Conservation (phyloP, 148 eudicot genomes). For the Vaccinium macrocarpon region DNA sequence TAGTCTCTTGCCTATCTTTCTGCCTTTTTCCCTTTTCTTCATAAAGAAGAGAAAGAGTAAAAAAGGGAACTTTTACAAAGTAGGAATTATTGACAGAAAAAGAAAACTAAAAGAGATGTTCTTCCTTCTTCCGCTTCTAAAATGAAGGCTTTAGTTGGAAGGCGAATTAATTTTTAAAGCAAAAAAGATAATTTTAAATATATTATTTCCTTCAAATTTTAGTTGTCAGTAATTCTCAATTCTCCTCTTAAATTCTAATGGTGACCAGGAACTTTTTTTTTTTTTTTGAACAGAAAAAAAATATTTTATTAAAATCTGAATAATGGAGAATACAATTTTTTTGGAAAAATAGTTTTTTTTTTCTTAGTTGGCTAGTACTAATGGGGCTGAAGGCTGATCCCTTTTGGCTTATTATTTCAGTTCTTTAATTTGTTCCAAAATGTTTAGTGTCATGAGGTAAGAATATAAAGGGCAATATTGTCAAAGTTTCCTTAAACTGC, state of each 20-base stretch:
- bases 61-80: slow-evolving; percentile 9
- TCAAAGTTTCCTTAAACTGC: neutral
- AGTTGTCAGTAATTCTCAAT: too few species aligned
- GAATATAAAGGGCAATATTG: neutral
- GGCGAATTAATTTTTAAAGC: neutral
- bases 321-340: too few species aligned
- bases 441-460: neutral
- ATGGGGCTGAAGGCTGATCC: neutral
- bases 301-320: too few species aligned
- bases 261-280: neutral
- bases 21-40: neutral
- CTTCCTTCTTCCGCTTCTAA: neutral
- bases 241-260: neutral
- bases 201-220: too few species aligned
- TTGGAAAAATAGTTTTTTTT: too few species aligned
- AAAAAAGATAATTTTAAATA: too few species aligned
- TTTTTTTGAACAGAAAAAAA: too few species aligned
- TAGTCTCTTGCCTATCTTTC: neutral
- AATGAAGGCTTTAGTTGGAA: neutral
- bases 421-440: neutral
- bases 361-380: neutral
- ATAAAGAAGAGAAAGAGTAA: neutral
- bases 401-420: neutral
- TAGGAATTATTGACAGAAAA: neutral
- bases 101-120: neutral